Evolutionary conservation across 78 protist genomes (phyloP), one percentile per base, ranked within the genome.

Genomic region (Monosiga brevicollis): DNA sequence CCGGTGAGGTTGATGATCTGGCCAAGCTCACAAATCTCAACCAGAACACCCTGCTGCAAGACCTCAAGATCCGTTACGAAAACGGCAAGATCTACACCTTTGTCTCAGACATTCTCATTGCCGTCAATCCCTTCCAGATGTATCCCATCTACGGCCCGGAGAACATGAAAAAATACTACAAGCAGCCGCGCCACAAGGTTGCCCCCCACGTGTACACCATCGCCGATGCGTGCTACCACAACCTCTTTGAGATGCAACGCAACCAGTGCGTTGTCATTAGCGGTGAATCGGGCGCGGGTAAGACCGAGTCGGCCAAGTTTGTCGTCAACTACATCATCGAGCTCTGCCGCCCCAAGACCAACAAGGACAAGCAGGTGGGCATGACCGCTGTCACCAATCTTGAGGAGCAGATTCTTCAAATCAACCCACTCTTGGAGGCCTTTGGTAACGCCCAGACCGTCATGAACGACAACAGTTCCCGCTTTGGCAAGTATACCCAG

Each of bases 361-460:
- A 6, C 29, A 20, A 6, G 62, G n/a, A n/a, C n/a, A n/a, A n/a
- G n/a, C n/a, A n/a, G n/a, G n/a, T n/a, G n/a, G n/a, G n/a, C n/a
- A n/a, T n/a, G n/a, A 49, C 62, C 62, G 6, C 62, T 15, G 62
- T 20, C 29, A 6, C 15, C 62, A 49, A 49, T 15, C 62, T 49
- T 15, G 62, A 49, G 15, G 62, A 49, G 62, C 62, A 49, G 62
- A 49, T 49, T 15, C 62, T 49, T 15, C 62, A 49, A 15, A 49
- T 49, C 76, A 90, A 93, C 88, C 93, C 93, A 26, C 15, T 90
- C 26, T 88, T 93, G 15, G 98, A 95, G 86, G 90, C 96, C 24
- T 95, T 94, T 26, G 97, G 99, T 32, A 95, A 97, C 88, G 99
- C 99, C 41, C 95, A 95, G 88, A 96, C 99, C 77, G 76, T 93